Conservation (phyloP, 352 stramenopile species). For the Phytophthora cactorum region DNA sequence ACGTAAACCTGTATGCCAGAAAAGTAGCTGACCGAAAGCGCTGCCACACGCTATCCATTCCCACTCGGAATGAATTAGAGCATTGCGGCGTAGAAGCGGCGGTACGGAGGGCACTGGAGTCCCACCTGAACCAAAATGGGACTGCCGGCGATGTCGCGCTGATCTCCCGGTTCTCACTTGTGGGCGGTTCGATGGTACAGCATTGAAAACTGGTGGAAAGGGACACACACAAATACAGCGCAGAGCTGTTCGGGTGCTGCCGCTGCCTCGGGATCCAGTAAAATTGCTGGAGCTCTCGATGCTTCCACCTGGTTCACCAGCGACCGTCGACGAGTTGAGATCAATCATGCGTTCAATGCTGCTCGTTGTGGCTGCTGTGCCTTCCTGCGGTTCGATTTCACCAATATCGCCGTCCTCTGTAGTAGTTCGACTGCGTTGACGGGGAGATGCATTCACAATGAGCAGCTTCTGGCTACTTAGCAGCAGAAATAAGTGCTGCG, state of each 20-base stretch:
- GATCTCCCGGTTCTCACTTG: conserved; percentile 21
- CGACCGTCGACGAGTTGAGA: conserved; percentile 23
- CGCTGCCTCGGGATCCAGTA: not conserved
- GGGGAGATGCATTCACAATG: conserved; percentile 47
- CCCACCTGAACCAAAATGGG: conserved; percentile 1
- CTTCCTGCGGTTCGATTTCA: conserved; percentile 19
- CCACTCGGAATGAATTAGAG: conserved; percentile 52
- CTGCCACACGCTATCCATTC: conserved; percentile 75
- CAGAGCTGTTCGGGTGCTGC: conserved; percentile 4
- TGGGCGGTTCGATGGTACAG: conserved; percentile 18
- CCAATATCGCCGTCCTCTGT: conserved; percentile 1
- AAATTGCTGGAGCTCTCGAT: conserved; percentile 6
- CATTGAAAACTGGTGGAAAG: conserved; percentile 64
- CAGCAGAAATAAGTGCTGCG: conserved; percentile 60
- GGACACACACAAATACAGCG: conserved; percentile 56
- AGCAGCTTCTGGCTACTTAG: conserved; percentile 64
- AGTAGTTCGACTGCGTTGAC: conserved; percentile 1
- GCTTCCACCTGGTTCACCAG: conserved; percentile 1
- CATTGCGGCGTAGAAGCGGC: conserved; percentile 29
- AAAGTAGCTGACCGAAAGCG: conserved; percentile 69
- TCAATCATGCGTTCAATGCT: conserved; percentile 46
- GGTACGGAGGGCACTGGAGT: conserved; percentile 1
- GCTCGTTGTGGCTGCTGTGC: conserved; percentile 20
- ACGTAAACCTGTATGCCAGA: conserved; percentile 68
- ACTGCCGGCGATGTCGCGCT: conserved; percentile 22